Evolutionary conservation across 352 stramenopile genomes (phyloP), one percentile per base, ranked within the genome.

Genomic region (Phytophthora chlamydospora): DNA sequence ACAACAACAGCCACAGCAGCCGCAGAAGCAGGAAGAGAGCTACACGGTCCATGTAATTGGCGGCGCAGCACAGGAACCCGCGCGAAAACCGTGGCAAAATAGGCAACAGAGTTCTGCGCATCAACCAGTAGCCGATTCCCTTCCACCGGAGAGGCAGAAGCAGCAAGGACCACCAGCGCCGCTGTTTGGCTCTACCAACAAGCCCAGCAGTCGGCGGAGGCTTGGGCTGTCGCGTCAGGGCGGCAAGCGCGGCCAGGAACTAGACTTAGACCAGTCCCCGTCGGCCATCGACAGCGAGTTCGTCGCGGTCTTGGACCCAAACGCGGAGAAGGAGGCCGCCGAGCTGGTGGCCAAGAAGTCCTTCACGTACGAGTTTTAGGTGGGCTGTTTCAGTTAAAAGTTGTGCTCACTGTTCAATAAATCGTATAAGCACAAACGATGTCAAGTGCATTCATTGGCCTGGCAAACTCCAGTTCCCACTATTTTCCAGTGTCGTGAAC

Each of bases 281-380:
- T 73, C 49, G 6, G 21, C 61, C 38, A 73, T 71, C 49, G 64
- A 75, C 21, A 80, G 64, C 45, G 57, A 80, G 21, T 77, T 69
- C 27, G 58, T 78, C n/a, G 72, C 68, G 5, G 49, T 76, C 1
- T 31, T 78, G 33, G 72, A 80, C 19, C 58, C 64, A 2, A 34
- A 66, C n/a, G 44, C 55, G 5, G 45, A 69, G 33, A 71, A 68
- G 31, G 65, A 72, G 38, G 48, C 56, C 5, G 38, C 59, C 2
- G 64, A 78, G 17, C 10, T 70, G 19, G 49, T 67, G 31, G 62
- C 72, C 49, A 78, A 78, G 47, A 78, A 74, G 44, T 81, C 73
- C 45, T 76, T 81, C 45, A 76, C 71, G 7, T 81, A 78, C 43
- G 73, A 81, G 52, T 78, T 81, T 33, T 81, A 73, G 46, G 21